Percentiles rank a stretch among this genome's conserved stretches.
Conservation (phyloP, 441 rosid genomes). For the Eruca vesicaria region DNA sequence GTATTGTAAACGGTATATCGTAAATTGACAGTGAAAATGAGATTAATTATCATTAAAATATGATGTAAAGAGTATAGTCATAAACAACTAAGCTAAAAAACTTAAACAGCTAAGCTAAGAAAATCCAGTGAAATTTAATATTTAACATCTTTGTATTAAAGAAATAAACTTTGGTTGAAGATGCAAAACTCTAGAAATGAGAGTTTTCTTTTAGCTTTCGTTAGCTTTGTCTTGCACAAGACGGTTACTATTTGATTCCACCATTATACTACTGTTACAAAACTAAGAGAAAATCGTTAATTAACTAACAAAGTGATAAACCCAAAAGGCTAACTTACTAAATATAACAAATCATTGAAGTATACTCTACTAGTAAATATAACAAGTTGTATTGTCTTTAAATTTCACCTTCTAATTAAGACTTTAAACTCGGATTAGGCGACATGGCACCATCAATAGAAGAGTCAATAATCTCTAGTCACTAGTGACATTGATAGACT, state of each 20-base stretch:
- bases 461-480: slow-evolving; percentile 6
- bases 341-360: not conserved
- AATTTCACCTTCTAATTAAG: not conserved
- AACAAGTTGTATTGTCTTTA: not conserved
- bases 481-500: too few relatives aligned
- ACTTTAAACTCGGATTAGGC: not conserved
- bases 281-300: slow-evolving; percentile 4
- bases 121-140: not conserved
- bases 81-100: not conserved
- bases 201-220: too few relatives aligned
- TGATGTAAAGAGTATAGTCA: not conserved
- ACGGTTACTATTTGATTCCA: too few relatives aligned
- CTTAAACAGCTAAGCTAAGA: not conserved
- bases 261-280: not conserved
- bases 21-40: not conserved
- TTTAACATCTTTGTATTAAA: not conserved
- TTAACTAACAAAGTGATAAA: slow-evolving; percentile 15
- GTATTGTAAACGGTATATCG: not conserved
- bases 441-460: slow-evolving; percentile 14
- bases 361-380: not conserved
- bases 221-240: too few relatives aligned
- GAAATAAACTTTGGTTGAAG: not conserved
- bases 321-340: not conserved
- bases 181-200: too few relatives aligned
- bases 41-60: not conserved